A percentile compares a stretch with the other conserved stretches of the same genome.
Evolutionary conservation across 306 rosid species (phyloP).

Genomic region (Urtica urens): DNA sequence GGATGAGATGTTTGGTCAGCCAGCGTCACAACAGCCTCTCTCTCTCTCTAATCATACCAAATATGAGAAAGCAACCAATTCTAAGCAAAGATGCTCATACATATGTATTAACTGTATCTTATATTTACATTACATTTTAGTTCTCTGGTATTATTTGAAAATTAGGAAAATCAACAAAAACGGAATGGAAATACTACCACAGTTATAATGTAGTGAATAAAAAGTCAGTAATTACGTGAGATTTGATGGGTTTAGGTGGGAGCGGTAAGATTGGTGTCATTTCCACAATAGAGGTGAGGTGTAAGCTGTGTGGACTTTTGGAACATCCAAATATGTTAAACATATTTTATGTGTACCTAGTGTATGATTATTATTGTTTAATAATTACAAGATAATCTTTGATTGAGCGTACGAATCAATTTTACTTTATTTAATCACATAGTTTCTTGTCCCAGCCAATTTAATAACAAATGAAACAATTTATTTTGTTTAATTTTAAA

Average conservation of each 20-base stretch:
- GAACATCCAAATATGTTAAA: neutral
- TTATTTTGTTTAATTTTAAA: too few species aligned
- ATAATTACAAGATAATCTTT: too few species aligned
- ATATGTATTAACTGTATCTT: too few species aligned
- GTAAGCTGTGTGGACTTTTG: conserved; percentile 2
- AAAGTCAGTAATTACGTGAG: neutral
- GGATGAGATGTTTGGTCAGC: neutral
- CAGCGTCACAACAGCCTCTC: neutral
- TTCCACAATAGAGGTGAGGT: conserved; percentile 5
- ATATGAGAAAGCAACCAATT: too few species aligned
- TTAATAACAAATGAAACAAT: too few species aligned
- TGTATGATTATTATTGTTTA: neutral
- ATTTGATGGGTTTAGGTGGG: conserved; percentile 1
- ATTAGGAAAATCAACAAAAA: neutral
- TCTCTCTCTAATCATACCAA: too few species aligned
- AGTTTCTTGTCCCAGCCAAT: too few species aligned
- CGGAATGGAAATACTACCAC: neutral
- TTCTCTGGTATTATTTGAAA: neutral
- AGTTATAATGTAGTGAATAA: too few species aligned
- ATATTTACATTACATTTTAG: too few species aligned
- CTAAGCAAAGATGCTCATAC: too few species aligned
- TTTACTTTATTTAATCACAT: too few species aligned
- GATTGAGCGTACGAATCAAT: too few species aligned
- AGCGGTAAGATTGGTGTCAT: conserved; percentile 8
- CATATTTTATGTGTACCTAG: neutral